Evolutionary conservation across 306 rosid species (phyloP), one percentile per base, ranked within the genome.

Genomic region (apple (Malus domestica)): DNA sequence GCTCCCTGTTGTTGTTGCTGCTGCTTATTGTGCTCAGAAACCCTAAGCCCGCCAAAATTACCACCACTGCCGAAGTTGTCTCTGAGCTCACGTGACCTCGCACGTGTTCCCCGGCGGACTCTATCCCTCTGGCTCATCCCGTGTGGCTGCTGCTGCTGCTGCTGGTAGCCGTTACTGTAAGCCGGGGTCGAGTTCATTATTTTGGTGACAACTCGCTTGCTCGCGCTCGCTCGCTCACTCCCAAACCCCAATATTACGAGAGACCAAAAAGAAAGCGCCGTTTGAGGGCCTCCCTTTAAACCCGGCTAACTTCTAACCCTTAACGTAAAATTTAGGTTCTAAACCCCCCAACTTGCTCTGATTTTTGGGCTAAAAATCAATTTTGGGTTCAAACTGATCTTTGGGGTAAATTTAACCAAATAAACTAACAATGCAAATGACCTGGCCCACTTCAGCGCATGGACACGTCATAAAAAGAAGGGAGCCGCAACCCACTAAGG

Each of bases 91-190:
- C 91, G 92, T 52, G 90, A 84, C 86, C 93, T 72, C 49, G 81
- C 81, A 14, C 87, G 93, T 59, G 82, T 73, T 75, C 88, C 93
- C 58, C 96, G 88, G 77, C 96, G 96, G 42, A 79, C 84, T 35
- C 92, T 85, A 61, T 84, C 87, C 33, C 71, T 75, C 67, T 82
- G 88, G 65, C 67, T 71, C 80, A 77, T 57, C 49, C 82, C 87
- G 32, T 76, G 84, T 20, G 54, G 79, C 22, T 71, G 85, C 10
- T 35, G 63, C 10, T 62, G 29, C 10, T 62, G 83, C 1, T 44
- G 80, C 63, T 59, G 75, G 83, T 71, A 73, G 80, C 88, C 90
- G 85, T 87, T 87, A 73, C 77, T 73, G 86, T 84, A 57, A 44
- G 64, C 69, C 45, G 89, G 76, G 71, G 33, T 62, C 73, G 87